Base-by-base conservation (phyloP, 768 basidiomycete species). In the Panaeolus papilionaceus region DNA sequence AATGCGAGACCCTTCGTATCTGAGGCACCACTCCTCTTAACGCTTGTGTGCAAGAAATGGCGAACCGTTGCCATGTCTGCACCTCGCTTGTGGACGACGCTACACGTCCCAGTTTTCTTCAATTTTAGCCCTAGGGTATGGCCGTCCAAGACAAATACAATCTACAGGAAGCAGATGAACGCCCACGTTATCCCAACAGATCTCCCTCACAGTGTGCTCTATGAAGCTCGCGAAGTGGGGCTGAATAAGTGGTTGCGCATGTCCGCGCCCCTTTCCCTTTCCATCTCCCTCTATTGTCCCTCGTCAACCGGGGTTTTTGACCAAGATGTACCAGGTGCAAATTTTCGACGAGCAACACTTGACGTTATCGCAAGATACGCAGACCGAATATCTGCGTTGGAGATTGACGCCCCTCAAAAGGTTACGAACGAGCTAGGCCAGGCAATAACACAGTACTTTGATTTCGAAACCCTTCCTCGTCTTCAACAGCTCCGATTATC, bases 11-110 rank as follows among this genome's bases (percentile, higher is more conserved):
- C 47, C 23, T 49, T 38, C 33, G 44, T 20, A 4, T 45, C 40
- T 4, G 44, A 44, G 23, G n/a, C 63, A n/a, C 63, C 63, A 16
- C n/a, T 64, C n/a, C 44, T 33, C 3, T 26, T 49, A n/a, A 64
- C 63, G 12, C 16, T 49, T 20, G 63, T 64, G 10, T 64, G 63
- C 63, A 37, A 20, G 26, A 33, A 33, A 33, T 33, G 33, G 33
- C 33, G 33, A 33, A 33, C 33, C 5, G 5, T 33, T 5, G 33
- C 33, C 33, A 33, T 33, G 5, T 23, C 38, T 45, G 63, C 40
- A 10, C 38, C 6, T 40, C 38, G 39, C 11, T 45, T 38, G 20
- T 64, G 63, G 63, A 16, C 39, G 7, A 23, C 63, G 0, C 20
- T 64, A 8, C 63, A 64, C 63, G 42, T 64, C 12, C 63, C 63